A percentile compares a stretch with the other conserved stretches of the same genome.
These are phyloP conservation scores for Glarea lozoyensis DNA, from an alignment of 495 filamentous ascomycete genomes.

Conservation along the genomic window DNA sequence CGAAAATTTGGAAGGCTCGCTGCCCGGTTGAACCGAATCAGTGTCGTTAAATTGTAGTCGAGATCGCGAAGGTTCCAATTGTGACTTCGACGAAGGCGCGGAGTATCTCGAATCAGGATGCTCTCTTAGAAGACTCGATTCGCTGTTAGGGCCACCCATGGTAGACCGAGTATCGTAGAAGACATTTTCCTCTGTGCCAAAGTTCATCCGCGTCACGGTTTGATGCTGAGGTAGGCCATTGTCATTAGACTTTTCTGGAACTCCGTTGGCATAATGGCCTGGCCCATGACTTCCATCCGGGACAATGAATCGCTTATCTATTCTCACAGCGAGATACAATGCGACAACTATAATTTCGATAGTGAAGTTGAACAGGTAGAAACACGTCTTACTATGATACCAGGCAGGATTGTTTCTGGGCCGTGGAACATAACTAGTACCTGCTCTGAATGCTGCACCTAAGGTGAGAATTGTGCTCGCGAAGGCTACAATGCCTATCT, in stretches of 20 bases:
- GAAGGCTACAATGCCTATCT: slow-evolving; percentile 52
- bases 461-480: slow-evolving; percentile 50
- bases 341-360: slow-evolving; percentile 62
- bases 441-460: slow-evolving; percentile 63
- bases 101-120: too few relatives aligned
- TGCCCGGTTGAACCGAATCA: too few relatives aligned
- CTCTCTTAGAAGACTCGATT: too few relatives aligned
- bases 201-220: too few relatives aligned
- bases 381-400: slow-evolving; percentile 61
- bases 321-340: slow-evolving; percentile 51
- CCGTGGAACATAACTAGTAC: slow-evolving; percentile 43
- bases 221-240: too few relatives aligned
- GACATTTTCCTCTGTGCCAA: too few relatives aligned
- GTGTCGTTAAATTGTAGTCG: too few relatives aligned
- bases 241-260: neutral
- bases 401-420: slow-evolving; percentile 49
- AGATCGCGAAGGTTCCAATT: too few relatives aligned
- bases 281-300: slow-evolving; percentile 32
- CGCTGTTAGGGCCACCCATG: too few relatives aligned
- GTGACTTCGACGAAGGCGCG: too few relatives aligned
- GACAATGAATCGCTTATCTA: slow-evolving; percentile 70
- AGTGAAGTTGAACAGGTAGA: slow-evolving; percentile 72
- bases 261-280: slow-evolving; percentile 14
- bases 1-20: too few relatives aligned
- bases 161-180: too few relatives aligned